Conservation (phyloP, 495 filamentous ascomycete genomes). For the Talaromyces thailandensis region DNA sequence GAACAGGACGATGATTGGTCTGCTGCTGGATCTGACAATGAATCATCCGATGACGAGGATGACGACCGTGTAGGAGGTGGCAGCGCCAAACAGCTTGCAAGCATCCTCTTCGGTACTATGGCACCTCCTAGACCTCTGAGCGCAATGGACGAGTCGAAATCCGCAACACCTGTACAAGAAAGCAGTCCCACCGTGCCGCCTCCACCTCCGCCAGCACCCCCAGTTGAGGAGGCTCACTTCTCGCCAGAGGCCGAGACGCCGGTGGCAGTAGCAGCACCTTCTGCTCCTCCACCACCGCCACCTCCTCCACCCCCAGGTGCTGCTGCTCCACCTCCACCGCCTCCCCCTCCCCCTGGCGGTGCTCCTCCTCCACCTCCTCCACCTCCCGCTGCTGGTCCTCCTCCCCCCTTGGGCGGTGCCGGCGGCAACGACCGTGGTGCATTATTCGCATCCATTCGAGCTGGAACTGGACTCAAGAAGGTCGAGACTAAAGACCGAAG, state of each 20-base stretch:
- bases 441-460: constrained; percentile 71
- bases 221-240: constrained; percentile 6
- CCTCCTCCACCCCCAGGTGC: constrained; percentile 23
- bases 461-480: constrained; percentile 69
- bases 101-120: constrained; percentile 95
- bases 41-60: constrained; percentile 55
- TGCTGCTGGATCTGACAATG: constrained; percentile 68
- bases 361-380: constrained; percentile 23
- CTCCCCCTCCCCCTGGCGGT: constrained; percentile 13
- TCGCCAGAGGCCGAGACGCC: not conserved
- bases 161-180: constrained; percentile 29
- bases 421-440: constrained; percentile 42
- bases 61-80: constrained; percentile 66
- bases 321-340: constrained; percentile 22
- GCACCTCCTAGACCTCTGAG: constrained; percentile 83
- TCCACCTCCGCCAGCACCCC: constrained; percentile 13
- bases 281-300: constrained; percentile 18
- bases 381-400: constrained; percentile 15
- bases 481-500: constrained; percentile 82
- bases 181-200: constrained; percentile 15
- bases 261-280: not conserved
- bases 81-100: constrained; percentile 84
- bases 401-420: constrained; percentile 12
- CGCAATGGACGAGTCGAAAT: constrained; percentile 56
- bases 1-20: constrained; percentile 87